Evolutionary conservation across 495 filamentous ascomycete species (phyloP).

Genomic region (Thozetella sp.): DNA sequence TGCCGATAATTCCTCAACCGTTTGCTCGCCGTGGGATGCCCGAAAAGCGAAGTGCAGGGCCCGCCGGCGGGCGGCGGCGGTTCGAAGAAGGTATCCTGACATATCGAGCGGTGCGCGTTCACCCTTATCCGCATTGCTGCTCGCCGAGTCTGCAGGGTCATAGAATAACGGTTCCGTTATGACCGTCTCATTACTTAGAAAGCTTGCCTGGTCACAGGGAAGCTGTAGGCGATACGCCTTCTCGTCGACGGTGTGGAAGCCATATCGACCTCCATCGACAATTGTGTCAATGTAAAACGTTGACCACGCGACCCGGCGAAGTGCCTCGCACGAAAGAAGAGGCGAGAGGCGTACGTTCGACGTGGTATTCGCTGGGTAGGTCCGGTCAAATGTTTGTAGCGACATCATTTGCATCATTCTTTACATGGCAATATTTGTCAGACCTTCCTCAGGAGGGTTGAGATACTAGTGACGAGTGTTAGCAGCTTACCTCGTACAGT

Average conservation of each 20-base stretch:
- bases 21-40: constrained; percentile 1
- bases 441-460: not conserved
- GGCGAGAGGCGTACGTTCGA: not conserved
- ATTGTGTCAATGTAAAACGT: not conserved
- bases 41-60: constrained; percentile 1
- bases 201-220: constrained; percentile 3
- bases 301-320: constrained; percentile 1
- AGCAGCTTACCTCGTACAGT: constrained; percentile 3
- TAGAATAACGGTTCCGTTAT: constrained; percentile 1
- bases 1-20: not conserved
- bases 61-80: constrained; percentile 3
- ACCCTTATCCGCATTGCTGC: not conserved
- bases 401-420: constrained; percentile 7
- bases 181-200: not conserved
- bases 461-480: not conserved
- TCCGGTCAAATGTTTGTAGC: constrained; percentile 4
- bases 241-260: constrained; percentile 4
- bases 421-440: not conserved
- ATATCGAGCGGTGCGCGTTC: constrained; percentile 3
- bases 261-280: constrained; percentile 3
- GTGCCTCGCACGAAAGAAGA: constrained; percentile 2
- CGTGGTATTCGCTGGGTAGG: not conserved
- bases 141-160: not conserved
- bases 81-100: constrained; percentile 4
- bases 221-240: not conserved